phyloP scores from a whole-genome alignment of 1,139 yeast genomes.

The Blastobotrys elegans region DNA sequence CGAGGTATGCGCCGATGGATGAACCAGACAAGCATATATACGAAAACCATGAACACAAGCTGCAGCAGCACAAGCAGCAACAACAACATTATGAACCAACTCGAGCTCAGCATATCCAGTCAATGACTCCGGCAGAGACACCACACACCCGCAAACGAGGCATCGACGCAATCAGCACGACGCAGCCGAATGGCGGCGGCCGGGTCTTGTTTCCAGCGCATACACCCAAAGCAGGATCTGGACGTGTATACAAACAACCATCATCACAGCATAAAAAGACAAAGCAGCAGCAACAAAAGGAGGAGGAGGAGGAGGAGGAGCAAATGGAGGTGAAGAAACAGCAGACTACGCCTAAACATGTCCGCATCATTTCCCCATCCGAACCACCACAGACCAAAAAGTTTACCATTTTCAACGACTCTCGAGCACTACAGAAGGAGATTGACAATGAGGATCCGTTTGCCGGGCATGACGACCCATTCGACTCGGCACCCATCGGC shows the following conservation, averaged over 20 bases:
- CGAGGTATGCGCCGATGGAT: conserved; percentile 35
- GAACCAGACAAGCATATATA: conserved; percentile 28
- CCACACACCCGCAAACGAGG: conserved; percentile 21
- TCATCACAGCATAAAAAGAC: neutral
- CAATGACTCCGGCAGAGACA: conserved; percentile 27
- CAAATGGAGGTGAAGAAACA: neutral
- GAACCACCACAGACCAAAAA: neutral
- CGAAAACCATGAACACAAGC: conserved; percentile 4
- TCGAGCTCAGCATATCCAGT: conserved; percentile 10
- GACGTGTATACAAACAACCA: conserved; percentile 7
- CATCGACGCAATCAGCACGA: conserved; percentile 16
- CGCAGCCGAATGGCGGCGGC: conserved; percentile 6
- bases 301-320: neutral
- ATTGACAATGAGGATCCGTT: conserved; percentile 18
- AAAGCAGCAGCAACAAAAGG: neutral
- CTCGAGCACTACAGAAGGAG: conserved; percentile 23
- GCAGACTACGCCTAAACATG: neutral
- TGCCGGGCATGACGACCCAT: conserved; percentile 7
- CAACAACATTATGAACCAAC: neutral
- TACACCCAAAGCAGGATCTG: conserved; percentile 18
- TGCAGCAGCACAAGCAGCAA: neutral
- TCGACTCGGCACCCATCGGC: conserved; percentile 11
- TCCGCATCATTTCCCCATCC: conserved; percentile 10
- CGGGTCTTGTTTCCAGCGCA: conserved; percentile 21
- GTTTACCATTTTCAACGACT: conserved; percentile 23